Evolutionary conservation across 2,329 filamentous ascomycete species (phyloP).

Genomic region (Fusarium veterinarium): DNA sequence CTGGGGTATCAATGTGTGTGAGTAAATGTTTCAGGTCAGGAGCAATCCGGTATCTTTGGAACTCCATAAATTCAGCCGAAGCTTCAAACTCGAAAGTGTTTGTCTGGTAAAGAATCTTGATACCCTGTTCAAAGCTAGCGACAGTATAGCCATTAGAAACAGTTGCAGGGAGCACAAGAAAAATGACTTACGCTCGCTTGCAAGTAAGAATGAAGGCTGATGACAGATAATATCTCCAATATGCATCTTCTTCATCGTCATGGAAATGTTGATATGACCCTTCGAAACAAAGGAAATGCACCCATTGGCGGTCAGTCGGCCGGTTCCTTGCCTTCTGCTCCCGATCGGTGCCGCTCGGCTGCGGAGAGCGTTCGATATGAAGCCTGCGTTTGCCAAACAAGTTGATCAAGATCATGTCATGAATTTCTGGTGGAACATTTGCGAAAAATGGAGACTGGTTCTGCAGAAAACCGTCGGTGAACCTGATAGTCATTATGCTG

Average conservation of each 20-base stretch:
- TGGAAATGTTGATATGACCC: neutral
- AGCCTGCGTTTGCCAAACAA: neutral
- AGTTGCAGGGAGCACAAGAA: neutral
- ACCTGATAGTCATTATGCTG: neutral
- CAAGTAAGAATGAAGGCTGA: neutral
- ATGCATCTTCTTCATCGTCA: neutral
- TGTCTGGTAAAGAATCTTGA: neutral
- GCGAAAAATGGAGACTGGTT: neutral
- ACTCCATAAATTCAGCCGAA: neutral
- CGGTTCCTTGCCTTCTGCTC: neutral
- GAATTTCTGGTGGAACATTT: neutral
- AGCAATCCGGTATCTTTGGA: neutral
- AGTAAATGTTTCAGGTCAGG: neutral
- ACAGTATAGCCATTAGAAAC: neutral
- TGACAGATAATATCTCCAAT: neutral
- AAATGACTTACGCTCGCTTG: slow-evolving; percentile 6
- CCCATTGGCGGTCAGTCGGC: neutral
- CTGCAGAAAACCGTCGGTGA: neutral
- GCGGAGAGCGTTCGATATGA: neutral
- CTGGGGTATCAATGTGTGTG: no score
- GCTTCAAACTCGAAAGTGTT: neutral
- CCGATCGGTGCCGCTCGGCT: neutral
- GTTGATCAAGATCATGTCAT: neutral
- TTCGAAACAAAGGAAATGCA: neutral
- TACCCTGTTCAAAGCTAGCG: neutral